Percentiles rank a stretch among this genome's conserved stretches.
Evolutionary conservation across 331 rosid genomes (phyloP).

Genomic region (Pyrus hybrid): DNA sequence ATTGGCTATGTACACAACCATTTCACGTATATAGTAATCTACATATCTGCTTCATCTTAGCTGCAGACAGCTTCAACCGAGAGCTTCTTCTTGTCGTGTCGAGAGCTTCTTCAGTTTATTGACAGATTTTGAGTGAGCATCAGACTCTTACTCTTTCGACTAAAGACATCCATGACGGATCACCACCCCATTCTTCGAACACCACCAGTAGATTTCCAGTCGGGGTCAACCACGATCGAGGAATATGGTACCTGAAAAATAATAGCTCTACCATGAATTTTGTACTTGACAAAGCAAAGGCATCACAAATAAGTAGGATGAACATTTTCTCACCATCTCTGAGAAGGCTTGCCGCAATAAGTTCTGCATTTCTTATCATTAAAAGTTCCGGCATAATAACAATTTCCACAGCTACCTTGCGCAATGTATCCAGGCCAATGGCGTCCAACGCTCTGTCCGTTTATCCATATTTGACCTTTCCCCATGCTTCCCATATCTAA

Average conservation of each 20-base stretch:
- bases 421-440: slow-evolving; percentile 85
- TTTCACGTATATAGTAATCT: slow-evolving; percentile 21
- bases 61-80: slow-evolving; percentile 33
- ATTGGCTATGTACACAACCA: slow-evolving; percentile 29
- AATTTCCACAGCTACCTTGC: slow-evolving; percentile 49
- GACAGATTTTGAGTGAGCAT: not conserved
- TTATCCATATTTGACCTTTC: slow-evolving; percentile 86
- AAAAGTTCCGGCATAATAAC: slow-evolving; percentile 67
- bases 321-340: slow-evolving; percentile 63
- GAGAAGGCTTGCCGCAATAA: slow-evolving; percentile 77
- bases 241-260: slow-evolving; percentile 81
- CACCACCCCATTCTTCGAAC: slow-evolving; percentile 95
- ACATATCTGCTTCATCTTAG: slow-evolving; percentile 14
- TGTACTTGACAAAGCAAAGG: not conserved
- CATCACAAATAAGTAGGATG: not conserved
- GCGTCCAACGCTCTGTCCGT: slow-evolving; percentile 89
- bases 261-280: not conserved
- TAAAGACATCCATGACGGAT: slow-evolving; percentile 58
- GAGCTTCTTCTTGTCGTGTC: slow-evolving; percentile 23
- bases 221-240: slow-evolving; percentile 74
- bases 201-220: slow-evolving; percentile 61
- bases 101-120: too few species aligned
- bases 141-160: slow-evolving; percentile 35
- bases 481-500: slow-evolving; percentile 87
- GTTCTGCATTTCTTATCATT: slow-evolving; percentile 52